A percentile compares a stretch with the other conserved stretches of the same genome.
phyloP scores from a whole-genome alignment of 2,329 filamentous ascomycete genomes.

The Cladorrhinum sp. region DNA sequence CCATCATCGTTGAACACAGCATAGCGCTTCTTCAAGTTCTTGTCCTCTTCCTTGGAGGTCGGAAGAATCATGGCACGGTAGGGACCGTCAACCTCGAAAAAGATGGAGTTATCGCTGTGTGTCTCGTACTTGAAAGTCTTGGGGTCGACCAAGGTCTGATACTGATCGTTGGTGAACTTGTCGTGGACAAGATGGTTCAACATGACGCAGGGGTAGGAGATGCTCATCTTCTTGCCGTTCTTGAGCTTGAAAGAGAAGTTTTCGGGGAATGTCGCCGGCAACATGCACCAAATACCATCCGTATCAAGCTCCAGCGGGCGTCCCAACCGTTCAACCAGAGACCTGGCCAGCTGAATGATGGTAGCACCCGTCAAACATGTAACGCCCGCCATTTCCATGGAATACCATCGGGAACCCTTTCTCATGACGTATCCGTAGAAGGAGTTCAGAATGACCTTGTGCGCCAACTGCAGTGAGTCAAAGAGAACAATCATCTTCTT shows the following conservation, averaged over 20 bases:
- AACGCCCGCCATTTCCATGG: constrained; percentile 98
- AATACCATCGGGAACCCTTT: constrained; percentile 98
- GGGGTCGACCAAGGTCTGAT: constrained; percentile 81
- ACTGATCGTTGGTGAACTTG: constrained; percentile 95
- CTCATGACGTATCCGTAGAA: constrained; percentile 99
- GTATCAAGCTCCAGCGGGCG: constrained; percentile 93
- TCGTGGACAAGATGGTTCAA: constrained; percentile 95
- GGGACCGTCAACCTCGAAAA: constrained; percentile 97
- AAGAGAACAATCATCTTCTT: constrained; percentile 99
- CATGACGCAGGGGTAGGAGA: constrained; percentile 99
- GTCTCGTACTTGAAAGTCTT: constrained; percentile 88
- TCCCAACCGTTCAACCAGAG: constrained; percentile 89
- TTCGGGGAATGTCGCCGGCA: constrained; percentile 92
- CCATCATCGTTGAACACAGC: constrained; percentile 99
- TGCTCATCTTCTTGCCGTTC: constrained; percentile 92
- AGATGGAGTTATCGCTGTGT: constrained; percentile 97
- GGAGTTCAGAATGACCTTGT: constrained; percentile 98
- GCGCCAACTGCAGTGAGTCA: constrained; percentile 91
- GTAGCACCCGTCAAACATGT: constrained; percentile 94
- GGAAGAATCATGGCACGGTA: constrained; percentile 97
- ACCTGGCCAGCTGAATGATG: constrained; percentile 94
- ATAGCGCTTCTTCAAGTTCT: constrained; percentile 98
- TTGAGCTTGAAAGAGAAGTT: constrained; percentile 94
- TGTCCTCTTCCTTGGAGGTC: constrained; percentile 97
- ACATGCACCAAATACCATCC: constrained; percentile 99